phyloP scores from a whole-genome alignment of 2,329 filamentous ascomycete genomes.

The Phaeosphaeria sp. region DNA sequence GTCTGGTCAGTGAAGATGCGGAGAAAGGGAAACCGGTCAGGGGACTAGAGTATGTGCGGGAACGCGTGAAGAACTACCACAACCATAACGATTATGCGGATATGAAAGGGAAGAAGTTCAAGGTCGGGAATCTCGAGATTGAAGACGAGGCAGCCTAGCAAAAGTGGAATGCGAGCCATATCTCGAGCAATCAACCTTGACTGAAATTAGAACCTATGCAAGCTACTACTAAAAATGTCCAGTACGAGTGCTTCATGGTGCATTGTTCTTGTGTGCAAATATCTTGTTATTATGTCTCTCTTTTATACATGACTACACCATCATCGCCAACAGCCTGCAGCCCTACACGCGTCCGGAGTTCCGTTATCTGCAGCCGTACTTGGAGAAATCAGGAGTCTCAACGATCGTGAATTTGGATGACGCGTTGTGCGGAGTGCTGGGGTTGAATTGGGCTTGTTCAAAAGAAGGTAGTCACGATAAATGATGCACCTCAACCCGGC shows the following conservation, averaged over 20 bases:
- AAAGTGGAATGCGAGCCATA: neutral
- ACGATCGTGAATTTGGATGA: no score
- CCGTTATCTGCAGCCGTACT: no score
- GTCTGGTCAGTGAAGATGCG: slow-evolving; percentile 26
- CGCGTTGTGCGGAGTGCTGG: no score
- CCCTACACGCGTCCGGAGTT: neutral
- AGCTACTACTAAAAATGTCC: neutral
- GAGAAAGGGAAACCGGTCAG: slow-evolving; percentile 39
- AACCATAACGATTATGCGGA: slow-evolving; percentile 49
- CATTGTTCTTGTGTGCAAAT: no score
- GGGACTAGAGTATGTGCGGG: slow-evolving; percentile 51
- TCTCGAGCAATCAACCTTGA: neutral
- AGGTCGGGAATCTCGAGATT: slow-evolving; percentile 50
- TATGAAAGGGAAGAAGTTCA: slow-evolving; percentile 50
- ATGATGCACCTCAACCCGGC: no score
- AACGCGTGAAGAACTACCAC: slow-evolving; percentile 52
- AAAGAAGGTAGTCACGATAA: no score
- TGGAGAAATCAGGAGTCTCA: no score
- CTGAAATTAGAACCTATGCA: neutral
- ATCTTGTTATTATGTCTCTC: no score
- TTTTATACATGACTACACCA: no score
- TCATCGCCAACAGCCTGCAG: neutral
- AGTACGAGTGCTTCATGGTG: no score
- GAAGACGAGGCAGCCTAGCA: slow-evolving; percentile 46
- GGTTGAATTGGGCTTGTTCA: no score